phyloP scores from a whole-genome alignment of 108 stramenopile species.

The Schizochytrium sp. region DNA sequence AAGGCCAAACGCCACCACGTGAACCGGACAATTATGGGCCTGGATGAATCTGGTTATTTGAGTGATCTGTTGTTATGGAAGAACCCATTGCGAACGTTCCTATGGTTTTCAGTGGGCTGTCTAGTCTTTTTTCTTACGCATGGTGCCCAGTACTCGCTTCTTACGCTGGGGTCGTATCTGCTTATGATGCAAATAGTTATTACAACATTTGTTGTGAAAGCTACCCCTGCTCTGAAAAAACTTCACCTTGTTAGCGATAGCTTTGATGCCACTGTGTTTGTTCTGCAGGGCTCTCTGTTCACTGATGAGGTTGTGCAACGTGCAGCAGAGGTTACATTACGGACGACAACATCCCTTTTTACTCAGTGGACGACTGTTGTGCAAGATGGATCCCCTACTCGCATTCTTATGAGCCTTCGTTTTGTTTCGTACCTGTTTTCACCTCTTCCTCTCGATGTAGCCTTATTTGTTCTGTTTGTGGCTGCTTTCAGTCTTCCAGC shows the following conservation, averaged over 20 bases:
- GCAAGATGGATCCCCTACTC: constrained; percentile 27
- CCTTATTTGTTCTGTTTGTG: constrained; percentile 38
- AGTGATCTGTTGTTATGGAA: constrained; percentile 57
- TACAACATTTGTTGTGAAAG: constrained; percentile 58
- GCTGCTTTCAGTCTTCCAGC: constrained; percentile 51
- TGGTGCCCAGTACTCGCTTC: constrained; percentile 8
- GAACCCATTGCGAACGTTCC: constrained; percentile 40
- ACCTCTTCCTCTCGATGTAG: constrained; percentile 55
- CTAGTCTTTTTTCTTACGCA: constrained; percentile 49
- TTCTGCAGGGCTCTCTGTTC: constrained; percentile 31
- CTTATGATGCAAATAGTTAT: constrained; percentile 60
- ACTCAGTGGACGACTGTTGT: constrained; percentile 20
- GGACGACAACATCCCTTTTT: background rate
- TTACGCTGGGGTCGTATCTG: constrained; percentile 44
- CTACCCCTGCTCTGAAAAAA: constrained; percentile 52
- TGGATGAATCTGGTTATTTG: constrained; percentile 39
- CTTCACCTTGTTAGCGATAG: constrained; percentile 53
- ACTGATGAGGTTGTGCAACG: constrained; percentile 22
- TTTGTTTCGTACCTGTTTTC: constrained; percentile 40
- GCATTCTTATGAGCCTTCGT: constrained; percentile 36
- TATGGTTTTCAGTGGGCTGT: constrained; percentile 58
- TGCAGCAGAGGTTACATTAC: constrained; percentile 35
- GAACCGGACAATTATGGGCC: constrained; percentile 34
- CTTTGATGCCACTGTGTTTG: constrained; percentile 57
- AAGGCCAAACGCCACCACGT: constrained; percentile 11